These are phyloP conservation scores for Penicillium decumbens DNA, from an alignment of 2,329 filamentous ascomycete genomes.

Conservation along the genomic window DNA sequence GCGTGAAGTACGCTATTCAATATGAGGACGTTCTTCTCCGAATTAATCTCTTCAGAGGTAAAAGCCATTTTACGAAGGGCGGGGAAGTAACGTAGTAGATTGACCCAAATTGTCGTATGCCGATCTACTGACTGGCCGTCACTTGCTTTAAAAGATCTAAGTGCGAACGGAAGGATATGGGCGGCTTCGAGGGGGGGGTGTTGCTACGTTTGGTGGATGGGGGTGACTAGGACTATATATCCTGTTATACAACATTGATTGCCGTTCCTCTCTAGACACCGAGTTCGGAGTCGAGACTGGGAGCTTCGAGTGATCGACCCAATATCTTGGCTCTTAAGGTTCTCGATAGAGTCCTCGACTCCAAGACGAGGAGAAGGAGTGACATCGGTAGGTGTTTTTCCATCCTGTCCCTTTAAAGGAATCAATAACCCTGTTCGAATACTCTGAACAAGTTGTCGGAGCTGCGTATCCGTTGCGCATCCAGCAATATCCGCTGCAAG, in stretches of 20 bases:
- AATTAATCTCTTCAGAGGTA: constrained; percentile 13
- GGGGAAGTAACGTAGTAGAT: constrained; percentile 20
- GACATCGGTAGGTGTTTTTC: constrained; percentile 13
- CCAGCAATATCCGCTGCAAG: constrained; percentile 15
- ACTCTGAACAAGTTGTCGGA: constrained; percentile 15
- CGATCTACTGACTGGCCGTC: constrained; percentile 6
- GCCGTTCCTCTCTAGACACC: constrained; percentile 19
- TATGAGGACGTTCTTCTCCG: constrained; percentile 19
- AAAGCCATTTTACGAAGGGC: constrained; percentile 9
- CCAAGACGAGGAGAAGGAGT: constrained; percentile 14
- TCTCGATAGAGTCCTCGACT: constrained; percentile 19
- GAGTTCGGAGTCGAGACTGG: constrained; percentile 6
- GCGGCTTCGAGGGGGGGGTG: constrained; percentile 12
- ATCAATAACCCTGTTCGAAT: constrained; percentile 16
- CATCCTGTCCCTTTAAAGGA: constrained; percentile 18
- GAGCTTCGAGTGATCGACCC: constrained; percentile 8
- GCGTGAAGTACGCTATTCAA: constrained; percentile 8
- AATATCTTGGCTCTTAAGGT: constrained; percentile 8
- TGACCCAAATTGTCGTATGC: constrained; percentile 16
- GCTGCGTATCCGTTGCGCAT: constrained; percentile 10
- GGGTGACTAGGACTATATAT: constrained; percentile 3
- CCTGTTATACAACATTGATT: constrained; percentile 17
- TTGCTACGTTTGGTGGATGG: constrained; percentile 8
- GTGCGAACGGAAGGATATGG: constrained; percentile 18
- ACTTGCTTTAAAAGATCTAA: constrained; percentile 9